Base-by-base conservation (phyloP, 139 green algal genomes). In the Asterochloris erici region DNA sequence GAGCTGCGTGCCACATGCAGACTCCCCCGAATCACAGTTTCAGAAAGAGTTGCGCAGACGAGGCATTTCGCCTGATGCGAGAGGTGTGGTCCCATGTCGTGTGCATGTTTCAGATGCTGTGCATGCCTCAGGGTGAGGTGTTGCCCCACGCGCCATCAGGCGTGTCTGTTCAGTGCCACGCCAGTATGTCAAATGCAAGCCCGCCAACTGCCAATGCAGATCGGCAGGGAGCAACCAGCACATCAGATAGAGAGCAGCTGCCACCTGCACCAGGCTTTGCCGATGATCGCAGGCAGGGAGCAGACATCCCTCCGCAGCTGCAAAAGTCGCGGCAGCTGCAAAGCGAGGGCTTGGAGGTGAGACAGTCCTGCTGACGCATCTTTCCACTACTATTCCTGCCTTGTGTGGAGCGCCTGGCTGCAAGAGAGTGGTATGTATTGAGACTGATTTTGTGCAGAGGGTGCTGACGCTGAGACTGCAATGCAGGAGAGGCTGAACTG, bases 291-390 rank as follows among this genome's bases (percentile, higher is more conserved):
- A 70, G 26, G 47, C 19, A 82, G 17, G 77, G 81, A 10, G 63
- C 62, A 11, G 64, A 82, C 14, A 64, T 75, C 28, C 79, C 82
- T 17, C 68, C 80, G 13, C 89, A 93, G 81, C 75, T 93, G 60
- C 68, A 83, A 21, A 70, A 74, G 21, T 92, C 89, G 10, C 75
- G 89, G 29, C 73, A 82, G 14, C 83, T 93, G 19, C 90, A 91
- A 77, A 91, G 84, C 10, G 93, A 96, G 75, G 93, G 93, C 11
- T 82, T 96, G 14, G 91, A 94, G 89, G 91, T 94, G 64, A 21
- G 83, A 23, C 38, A 54, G 26, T 28, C 28, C 28, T 23, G 28
- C 73, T 24, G 28, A 78, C 6, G 28, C 17, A 29, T 26, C 15
- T 12, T 21, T 2, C 21, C 9, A 71, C 21, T 16, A 29, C 63